Conservation (phyloP, 495 filamentous ascomycete species). For the Cercophora scortea region DNA sequence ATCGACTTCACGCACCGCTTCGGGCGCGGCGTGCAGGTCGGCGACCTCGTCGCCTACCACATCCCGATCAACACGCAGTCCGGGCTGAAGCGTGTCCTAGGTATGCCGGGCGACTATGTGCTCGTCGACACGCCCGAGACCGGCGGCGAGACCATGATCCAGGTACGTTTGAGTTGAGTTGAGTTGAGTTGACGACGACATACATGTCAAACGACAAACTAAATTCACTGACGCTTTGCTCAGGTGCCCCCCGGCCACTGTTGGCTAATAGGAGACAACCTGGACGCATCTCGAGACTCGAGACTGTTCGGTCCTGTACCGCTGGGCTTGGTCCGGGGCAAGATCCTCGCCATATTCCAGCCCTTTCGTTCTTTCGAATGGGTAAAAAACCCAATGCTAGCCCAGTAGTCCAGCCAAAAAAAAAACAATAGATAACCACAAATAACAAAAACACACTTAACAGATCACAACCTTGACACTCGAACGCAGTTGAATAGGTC, state of each 20-base stretch:
- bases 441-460: too few relatives aligned
- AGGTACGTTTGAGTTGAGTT: neutral
- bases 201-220: neutral
- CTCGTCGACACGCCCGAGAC: constrained; percentile 52
- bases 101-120: constrained; percentile 87
- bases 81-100: constrained; percentile 75
- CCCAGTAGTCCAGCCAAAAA: too few relatives aligned
- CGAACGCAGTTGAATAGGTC: too few relatives aligned
- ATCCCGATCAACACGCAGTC: constrained; percentile 62
- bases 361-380: too few relatives aligned
- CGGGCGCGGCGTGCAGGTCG: constrained; percentile 64
- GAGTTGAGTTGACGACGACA: too few relatives aligned
- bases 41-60: constrained; percentile 75
- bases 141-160: neutral
- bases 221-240: neutral
- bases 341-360: constrained; percentile 58
- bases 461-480: too few relatives aligned
- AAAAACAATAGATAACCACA: too few relatives aligned
- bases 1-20: constrained; percentile 57
- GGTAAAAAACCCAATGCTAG: too few relatives aligned
- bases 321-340: constrained; percentile 74
- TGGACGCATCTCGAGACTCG: constrained; percentile 76
- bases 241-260: constrained; percentile 86
- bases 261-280: constrained; percentile 82
- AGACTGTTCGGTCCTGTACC: constrained; percentile 79